These are phyloP conservation scores for Teratosphaeriaceae sp. DNA, from an alignment of 2,329 filamentous ascomycete species.

Conservation along the genomic window DNA sequence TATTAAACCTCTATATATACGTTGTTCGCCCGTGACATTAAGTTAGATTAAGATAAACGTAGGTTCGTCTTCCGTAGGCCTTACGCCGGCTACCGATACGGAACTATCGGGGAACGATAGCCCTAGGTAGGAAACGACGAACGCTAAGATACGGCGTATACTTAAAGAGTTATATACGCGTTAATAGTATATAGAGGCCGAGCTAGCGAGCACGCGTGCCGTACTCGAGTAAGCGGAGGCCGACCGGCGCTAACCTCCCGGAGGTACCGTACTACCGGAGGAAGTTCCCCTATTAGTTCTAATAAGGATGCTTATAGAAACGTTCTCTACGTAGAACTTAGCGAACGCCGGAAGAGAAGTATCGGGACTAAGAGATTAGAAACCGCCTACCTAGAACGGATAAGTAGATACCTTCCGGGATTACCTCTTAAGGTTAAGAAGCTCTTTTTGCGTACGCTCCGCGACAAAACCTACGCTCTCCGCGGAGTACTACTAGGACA, in stretches of 20 bases:
- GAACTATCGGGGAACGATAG: not conserved
- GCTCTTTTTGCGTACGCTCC: constrained; percentile 1
- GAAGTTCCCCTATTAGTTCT: not conserved
- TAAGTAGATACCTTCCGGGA: constrained; percentile 1
- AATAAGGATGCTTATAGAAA: not conserved
- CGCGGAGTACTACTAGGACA: constrained; percentile 2
- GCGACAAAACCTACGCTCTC: constrained; percentile 2
- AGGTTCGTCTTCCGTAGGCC: not conserved
- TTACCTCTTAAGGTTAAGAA: constrained; percentile 3
- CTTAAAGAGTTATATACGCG: constrained; percentile 2
- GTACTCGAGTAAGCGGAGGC: not conserved
- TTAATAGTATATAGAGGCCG: constrained; percentile 2
- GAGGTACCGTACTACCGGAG: not conserved
- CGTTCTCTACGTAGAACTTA: not conserved
- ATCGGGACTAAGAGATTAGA: not conserved
- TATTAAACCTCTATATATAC: constrained; percentile 7
- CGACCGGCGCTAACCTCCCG: not conserved
- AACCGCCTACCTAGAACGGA: not conserved
- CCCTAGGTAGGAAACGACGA: not conserved
- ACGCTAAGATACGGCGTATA: not conserved
- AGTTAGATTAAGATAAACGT: constrained; percentile 6
- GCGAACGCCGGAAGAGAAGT: not conserved
- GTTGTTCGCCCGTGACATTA: constrained; percentile 10
- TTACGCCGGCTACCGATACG: not conserved
- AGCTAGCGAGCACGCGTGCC: not conserved